Evolutionary conservation across 2,329 filamentous ascomycete species (phyloP), one percentile per base, ranked within the genome.

Genomic region (Fonsecaea multimorphosa): DNA sequence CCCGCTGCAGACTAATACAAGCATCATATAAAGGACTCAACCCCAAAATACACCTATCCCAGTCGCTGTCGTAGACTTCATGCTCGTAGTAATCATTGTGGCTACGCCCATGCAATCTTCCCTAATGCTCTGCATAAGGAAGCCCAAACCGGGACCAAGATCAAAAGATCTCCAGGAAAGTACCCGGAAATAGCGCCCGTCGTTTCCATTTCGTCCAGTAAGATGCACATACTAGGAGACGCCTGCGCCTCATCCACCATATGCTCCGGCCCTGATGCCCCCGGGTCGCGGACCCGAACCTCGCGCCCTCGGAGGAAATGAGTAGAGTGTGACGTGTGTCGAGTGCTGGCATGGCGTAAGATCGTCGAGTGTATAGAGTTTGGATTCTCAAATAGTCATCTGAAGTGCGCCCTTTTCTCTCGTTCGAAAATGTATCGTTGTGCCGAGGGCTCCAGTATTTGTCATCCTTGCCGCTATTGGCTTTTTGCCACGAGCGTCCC

Each of bases 151-250:
- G 34, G 22, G 6, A 49, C n/a, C 56, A 16, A 34, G 56, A 58
- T 46, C 56, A 44, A 29, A n/a, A 61, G 29, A 34, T 24, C 54
- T 40, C 58, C 32, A 61, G 58, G 49, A 44, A 32, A 61, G 51
- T 54, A 54, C 58, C 58, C 58, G 58, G 58, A 60, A 61, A 61
- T 61, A 55, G 58, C 36, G 51, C 51, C 31, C 19, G 40, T 34
- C 9, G 31, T 38, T 44, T 44, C 49, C 49, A 32, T 38, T 38
- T 53, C 58, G 32, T 29, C 34, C 49, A 46, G 58, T 61, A 14
- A 61, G 58, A 61, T 49, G 51, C 38, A 46, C 49, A 61, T 61
- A 40, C 31, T 40, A 55, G 49, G 58, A 61, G 32, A 49, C 36
- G 58, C 58, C 58, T 61, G 58, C 58, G 58, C 58, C 58, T 55